Evolutionary conservation across 2,329 filamentous ascomycete species (phyloP).

Genomic region (Boeremia lycopersici): DNA sequence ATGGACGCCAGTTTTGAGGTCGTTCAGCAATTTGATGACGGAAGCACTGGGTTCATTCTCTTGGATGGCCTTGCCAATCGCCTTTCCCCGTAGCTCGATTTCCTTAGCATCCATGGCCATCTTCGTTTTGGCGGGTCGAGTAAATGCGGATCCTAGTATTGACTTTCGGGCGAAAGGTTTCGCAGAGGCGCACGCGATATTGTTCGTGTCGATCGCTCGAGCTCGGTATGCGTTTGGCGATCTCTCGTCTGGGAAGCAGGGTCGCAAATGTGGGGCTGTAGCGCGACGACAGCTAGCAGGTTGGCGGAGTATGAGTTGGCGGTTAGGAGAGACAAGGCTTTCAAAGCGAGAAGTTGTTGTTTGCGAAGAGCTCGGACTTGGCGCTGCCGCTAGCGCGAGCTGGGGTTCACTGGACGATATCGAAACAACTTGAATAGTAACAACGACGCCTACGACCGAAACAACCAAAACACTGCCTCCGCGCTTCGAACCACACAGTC

Average conservation of each 20-base stretch:
- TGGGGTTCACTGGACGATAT: conserved; percentile 3
- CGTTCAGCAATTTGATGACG: conserved; percentile 75
- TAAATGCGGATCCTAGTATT: background rate
- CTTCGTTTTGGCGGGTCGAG: background rate
- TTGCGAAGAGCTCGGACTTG: conserved; percentile 9
- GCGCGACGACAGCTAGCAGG: conserved; percentile 5
- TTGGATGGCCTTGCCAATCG: conserved; percentile 77
- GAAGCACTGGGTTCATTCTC: conserved; percentile 75
- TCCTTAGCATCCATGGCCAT: conserved; percentile 78
- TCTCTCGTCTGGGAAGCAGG: background rate
- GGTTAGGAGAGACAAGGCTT: conserved; percentile 2
- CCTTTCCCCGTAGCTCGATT: conserved; percentile 76
- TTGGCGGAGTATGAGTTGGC: conserved; percentile 4
- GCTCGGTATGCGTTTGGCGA: conserved; percentile 14
- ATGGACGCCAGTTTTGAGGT: conserved; percentile 77
- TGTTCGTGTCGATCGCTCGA: conserved; percentile 4
- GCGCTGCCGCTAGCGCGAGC: conserved; percentile 4
- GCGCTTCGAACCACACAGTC: background rate
- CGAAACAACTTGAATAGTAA: background rate
- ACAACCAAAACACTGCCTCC: background rate
- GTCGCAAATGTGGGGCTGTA: background rate
- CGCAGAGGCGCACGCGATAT: conserved; percentile 1
- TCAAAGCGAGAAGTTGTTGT: conserved; percentile 3
- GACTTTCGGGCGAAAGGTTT: background rate
- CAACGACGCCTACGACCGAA: conserved; percentile 1